Base-by-base conservation (phyloP, 1,284 basidiomycete species). In the Rhodotorula glutinis region DNA sequence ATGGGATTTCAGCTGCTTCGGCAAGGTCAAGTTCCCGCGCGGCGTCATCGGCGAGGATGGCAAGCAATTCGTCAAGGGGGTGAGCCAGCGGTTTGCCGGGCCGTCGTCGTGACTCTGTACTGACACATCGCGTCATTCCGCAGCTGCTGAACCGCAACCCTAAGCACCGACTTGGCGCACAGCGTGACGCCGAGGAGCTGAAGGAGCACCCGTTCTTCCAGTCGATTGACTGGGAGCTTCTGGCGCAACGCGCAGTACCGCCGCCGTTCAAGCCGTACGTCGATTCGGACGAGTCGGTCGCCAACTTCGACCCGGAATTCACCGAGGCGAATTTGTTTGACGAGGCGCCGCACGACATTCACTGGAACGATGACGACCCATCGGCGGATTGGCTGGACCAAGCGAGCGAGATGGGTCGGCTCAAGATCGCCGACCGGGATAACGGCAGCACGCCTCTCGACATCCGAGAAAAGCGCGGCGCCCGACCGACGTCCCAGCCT, bases 11-110 rank as follows among this genome's bases (percentile, higher is more conserved):
- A 73, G 72, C 60, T 76, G 70, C 68, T 82, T 80, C 79, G 96
- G 96, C 73, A 98, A 98, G 85, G 98, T 99, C 79, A 86, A 95
- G 71, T 98, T 98, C 83, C 96, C 96, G 38, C 90, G 93, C 76
- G 75, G 91, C 62, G 94, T 97, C 41, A 98, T 98, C 75, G 88
- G 89, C 68, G 96, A 98, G 75, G 94, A 98, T 66, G 96, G 96
- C 63, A 99, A 99, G 82, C 91, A 96, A 81, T 99, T 99, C 75
- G 96, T 99, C 77, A 98, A 98, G 81, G 93, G 92, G 67, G 91
- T 94, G 76, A 82, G 90, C 85, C 14, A 14, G 2, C 23, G n/a
- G n/a, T n/a, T n/a, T n/a, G n/a, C n/a, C n/a, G n/a, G n/a, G n/a
- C n/a, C n/a, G n/a, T n/a, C n/a, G 1, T 9, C 21, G 8, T 2